These are phyloP conservation scores for Metschnikowia reukaufii DNA, from an alignment of 805 yeast genomes.

Conservation along the genomic window DNA sequence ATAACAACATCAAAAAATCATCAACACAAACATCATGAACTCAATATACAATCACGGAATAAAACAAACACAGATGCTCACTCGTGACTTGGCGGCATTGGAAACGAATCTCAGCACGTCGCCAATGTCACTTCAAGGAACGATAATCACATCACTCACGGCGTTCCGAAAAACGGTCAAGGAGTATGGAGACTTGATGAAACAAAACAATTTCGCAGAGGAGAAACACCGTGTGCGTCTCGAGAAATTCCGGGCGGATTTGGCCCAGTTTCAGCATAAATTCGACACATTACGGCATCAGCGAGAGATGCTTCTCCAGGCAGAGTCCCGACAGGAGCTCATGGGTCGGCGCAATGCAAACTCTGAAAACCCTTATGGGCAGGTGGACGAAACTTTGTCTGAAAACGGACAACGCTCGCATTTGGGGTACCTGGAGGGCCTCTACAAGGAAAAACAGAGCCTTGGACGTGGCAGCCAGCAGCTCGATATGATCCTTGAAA, in stretches of 20 bases:
- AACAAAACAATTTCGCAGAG: conserved; percentile 57
- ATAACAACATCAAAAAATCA: not conserved
- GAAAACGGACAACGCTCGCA: conserved; percentile 23
- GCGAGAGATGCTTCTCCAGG: conserved; percentile 54
- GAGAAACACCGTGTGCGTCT: conserved; percentile 55
- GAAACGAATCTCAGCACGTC: conserved; percentile 65
- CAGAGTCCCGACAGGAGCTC: conserved; percentile 50
- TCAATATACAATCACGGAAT: conserved; percentile 87
- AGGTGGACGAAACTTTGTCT: conserved; percentile 14
- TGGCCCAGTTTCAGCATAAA: conserved; percentile 46
- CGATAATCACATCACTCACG: conserved; percentile 76
- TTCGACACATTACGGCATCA: conserved; percentile 54
- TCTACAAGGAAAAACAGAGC: conserved; percentile 64
- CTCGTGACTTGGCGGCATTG: conserved; percentile 65
- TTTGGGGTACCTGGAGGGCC: conserved; percentile 56
- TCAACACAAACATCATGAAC: conserved; percentile 45
- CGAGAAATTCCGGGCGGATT: conserved; percentile 51
- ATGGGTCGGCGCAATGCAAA: conserved; percentile 49
- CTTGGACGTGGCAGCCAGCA: conserved; percentile 73
- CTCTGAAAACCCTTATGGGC: conserved; percentile 52
- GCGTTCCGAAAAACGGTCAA: conserved; percentile 73
- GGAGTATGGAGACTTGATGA: conserved; percentile 59
- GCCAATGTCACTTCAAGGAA: conserved; percentile 74
- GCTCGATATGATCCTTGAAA: conserved; percentile 84
- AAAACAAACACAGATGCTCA: conserved; percentile 74